A percentile compares a stretch with the other conserved stretches of the same genome.
Conservation (phyloP, 176 grass and related monocot species). For the Musa acuminata region DNA sequence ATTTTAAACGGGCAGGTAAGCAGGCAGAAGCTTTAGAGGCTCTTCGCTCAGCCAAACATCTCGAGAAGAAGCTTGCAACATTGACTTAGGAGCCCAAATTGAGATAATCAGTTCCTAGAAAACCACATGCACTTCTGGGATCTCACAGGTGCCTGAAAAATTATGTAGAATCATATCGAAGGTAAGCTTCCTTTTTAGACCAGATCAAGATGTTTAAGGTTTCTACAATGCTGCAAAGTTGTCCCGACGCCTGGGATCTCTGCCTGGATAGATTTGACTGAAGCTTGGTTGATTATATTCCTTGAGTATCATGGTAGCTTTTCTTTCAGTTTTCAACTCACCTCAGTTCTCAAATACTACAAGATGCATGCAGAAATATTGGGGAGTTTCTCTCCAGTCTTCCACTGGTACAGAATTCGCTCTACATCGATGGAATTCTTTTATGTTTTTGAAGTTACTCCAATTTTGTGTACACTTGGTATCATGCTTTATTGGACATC, state of each 20-base stretch:
- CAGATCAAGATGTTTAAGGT: background rate
- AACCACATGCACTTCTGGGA: background rate
- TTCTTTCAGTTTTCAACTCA: too few relatives aligned
- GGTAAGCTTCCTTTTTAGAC: background rate
- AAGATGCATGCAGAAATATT: too few relatives aligned
- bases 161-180: background rate
- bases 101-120: background rate
- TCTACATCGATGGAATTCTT: too few relatives aligned
- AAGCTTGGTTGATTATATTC: background rate
- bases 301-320: background rate
- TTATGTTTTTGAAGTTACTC: too few relatives aligned
- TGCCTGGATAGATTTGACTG: background rate
- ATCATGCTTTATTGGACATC: too few relatives aligned
- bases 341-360: too few relatives aligned
- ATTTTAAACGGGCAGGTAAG: constrained; percentile 69
- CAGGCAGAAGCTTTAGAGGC: constrained; percentile 70
- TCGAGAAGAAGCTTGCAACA: constrained; percentile 71
- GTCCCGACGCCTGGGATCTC: background rate
- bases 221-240: background rate
- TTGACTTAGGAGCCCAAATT: constrained; percentile 12
- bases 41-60: constrained; percentile 61
- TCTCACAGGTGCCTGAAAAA: background rate
- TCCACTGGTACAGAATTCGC: too few relatives aligned
- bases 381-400: too few relatives aligned
- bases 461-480: too few relatives aligned